phyloP scores from a whole-genome alignment of 208 protist species.

The Crithidia brevicula region DNA sequence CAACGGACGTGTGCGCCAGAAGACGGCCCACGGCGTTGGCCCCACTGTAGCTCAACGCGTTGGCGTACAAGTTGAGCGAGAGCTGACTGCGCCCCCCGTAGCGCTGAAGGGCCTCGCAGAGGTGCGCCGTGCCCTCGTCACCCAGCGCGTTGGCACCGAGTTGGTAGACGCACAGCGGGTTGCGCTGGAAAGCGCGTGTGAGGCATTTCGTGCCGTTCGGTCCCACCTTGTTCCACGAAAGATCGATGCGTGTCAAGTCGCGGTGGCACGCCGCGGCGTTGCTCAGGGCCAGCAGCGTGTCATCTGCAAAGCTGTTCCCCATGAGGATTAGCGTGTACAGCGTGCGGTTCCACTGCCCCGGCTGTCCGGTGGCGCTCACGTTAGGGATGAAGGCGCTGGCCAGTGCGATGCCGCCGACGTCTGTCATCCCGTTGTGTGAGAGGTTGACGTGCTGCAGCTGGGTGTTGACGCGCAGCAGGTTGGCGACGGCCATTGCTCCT shows the following conservation, averaged over 20 bases:
- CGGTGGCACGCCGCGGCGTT: conserved; percentile 87
- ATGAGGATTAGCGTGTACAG: conserved; percentile 73
- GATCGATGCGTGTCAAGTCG: conserved; percentile 73
- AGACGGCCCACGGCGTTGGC: conserved; percentile 71
- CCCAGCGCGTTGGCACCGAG: conserved; percentile 80
- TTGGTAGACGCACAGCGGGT: conserved; percentile 73
- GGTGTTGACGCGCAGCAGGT: conserved; percentile 71
- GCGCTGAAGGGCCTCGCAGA: conserved; percentile 72
- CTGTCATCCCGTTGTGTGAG: conserved; percentile 77
- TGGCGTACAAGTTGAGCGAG: conserved; percentile 78
- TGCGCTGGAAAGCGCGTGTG: conserved; percentile 74
- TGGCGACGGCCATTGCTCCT: conserved; percentile 68
- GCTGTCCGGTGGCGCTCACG: conserved; percentile 76
- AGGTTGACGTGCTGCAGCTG: conserved; percentile 74
- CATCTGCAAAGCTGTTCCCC: conserved; percentile 76
- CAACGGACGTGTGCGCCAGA: conserved; percentile 52
- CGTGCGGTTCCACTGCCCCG: conserved; percentile 86
- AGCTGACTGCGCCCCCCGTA: conserved; percentile 68
- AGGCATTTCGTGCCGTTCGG: conserved; percentile 82
- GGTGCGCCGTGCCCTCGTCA: conserved; percentile 63
- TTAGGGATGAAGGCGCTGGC: conserved; percentile 86
- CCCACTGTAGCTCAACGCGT: conserved; percentile 68
- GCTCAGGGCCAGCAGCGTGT: conserved; percentile 84
- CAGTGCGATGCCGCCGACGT: conserved; percentile 85
- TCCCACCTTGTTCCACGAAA: conserved; percentile 86